A percentile compares a stretch with the other conserved stretches of the same genome.
phyloP scores from a whole-genome alignment of 495 filamentous ascomycete species.

The Daldinia decipiens region DNA sequence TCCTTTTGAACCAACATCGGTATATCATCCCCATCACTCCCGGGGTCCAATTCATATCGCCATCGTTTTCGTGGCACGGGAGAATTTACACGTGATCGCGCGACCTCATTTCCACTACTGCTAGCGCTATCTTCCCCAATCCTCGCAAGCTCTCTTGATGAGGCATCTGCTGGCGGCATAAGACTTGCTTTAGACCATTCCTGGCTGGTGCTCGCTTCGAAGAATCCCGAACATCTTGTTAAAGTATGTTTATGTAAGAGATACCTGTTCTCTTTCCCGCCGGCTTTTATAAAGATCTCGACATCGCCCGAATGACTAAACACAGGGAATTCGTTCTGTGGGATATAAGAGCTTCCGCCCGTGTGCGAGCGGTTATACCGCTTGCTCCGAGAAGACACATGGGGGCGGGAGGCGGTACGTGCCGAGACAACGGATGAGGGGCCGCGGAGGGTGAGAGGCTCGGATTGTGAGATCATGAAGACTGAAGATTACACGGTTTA shows the following conservation, averaged over 20 bases:
- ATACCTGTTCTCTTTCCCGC: slow-evolving; percentile 80
- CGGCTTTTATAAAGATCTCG: slow-evolving; percentile 79
- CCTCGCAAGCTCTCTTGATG: slow-evolving; percentile 57
- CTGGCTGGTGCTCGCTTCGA: slow-evolving; percentile 86
- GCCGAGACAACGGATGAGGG: slow-evolving; percentile 67
- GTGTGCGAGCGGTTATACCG: slow-evolving; percentile 83
- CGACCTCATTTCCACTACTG: slow-evolving; percentile 36
- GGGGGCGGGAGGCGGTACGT: slow-evolving; percentile 55
- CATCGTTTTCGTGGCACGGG: slow-evolving; percentile 69
- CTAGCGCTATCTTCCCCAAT: slow-evolving; percentile 67
- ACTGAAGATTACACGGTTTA: slow-evolving; percentile 23
- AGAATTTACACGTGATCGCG: slow-evolving; percentile 37
- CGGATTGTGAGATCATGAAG: slow-evolving; percentile 80
- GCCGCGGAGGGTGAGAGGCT: slow-evolving; percentile 64
- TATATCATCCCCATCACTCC: slow-evolving; percentile 76
- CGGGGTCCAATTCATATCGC: slow-evolving; percentile 88
- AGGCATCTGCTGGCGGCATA: slow-evolving; percentile 45
- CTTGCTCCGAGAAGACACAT: slow-evolving; percentile 63
- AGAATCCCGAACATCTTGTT: slow-evolving; percentile 90
- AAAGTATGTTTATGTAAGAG: slow-evolving; percentile 86
- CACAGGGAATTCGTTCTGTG: slow-evolving; percentile 90
- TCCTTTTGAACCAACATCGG: slow-evolving; percentile 88
- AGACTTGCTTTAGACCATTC: slow-evolving; percentile 76
- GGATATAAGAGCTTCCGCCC: slow-evolving; percentile 74
- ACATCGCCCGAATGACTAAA: slow-evolving; percentile 92